Evolutionary conservation across 345 rosid genomes (phyloP).

Genomic region (Fremontodendron californicum): DNA sequence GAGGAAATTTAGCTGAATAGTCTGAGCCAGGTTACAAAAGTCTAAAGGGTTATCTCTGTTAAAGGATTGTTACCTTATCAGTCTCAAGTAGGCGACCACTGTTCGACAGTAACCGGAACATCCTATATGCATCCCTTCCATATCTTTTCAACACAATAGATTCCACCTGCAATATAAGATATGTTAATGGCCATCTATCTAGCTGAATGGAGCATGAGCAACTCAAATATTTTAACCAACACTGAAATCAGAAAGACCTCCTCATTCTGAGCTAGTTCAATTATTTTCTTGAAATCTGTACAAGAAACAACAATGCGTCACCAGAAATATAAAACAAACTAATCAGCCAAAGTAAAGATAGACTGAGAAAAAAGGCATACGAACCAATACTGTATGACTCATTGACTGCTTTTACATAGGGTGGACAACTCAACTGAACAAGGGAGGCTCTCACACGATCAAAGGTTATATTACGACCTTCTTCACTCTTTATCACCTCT

Average conservation of each 20-base stretch:
- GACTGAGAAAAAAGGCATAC: conserved; percentile 11
- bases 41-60: too few relatives aligned
- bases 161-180: conserved; percentile 47
- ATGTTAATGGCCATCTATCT: conserved; percentile 7
- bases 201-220: background rate
- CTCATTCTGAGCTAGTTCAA: conserved; percentile 63
- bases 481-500: conserved; percentile 76
- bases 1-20: too few relatives aligned
- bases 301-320: conserved; percentile 12
- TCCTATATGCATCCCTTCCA: conserved; percentile 65
- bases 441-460: conserved; percentile 68
- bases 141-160: conserved; percentile 67
- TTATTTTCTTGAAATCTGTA: conserved; percentile 65
- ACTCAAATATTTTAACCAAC: background rate
- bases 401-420: conserved; percentile 36
- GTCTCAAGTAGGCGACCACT: conserved; percentile 58
- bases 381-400: conserved; percentile 58
- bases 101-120: conserved; percentile 63
- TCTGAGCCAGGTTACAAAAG: too few relatives aligned
- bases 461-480: conserved; percentile 64
- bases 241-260: conserved; percentile 49
- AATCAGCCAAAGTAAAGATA: conserved; percentile 11
- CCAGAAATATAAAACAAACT: conserved; percentile 2
- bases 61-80: conserved; percentile 49
- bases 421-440: conserved; percentile 48